Base-by-base conservation (phyloP, 768 basidiomycete species). In the Baorangia bicolor region DNA sequence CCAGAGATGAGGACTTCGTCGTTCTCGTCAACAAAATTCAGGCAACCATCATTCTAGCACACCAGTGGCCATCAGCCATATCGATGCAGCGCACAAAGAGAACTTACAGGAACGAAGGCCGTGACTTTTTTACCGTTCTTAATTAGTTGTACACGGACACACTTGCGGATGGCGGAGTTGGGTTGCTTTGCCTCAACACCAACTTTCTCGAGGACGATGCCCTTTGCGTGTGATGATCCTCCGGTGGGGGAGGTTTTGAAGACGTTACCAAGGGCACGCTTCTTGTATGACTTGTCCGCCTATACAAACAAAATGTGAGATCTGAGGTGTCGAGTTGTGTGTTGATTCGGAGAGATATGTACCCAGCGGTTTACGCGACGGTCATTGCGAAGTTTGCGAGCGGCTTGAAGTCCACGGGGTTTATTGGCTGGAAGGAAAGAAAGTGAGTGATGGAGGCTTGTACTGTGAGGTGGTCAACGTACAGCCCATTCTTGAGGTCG, bases 101-200 rank as follows among this genome's bases (percentile, higher is more conserved):
- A 41, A 84, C 92, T 64, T 68, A 92, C 92, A 59, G 96, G 96
- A 38, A 98, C 97, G 88, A 99, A 99, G 70, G 97, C 97, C 61
- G 96, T 98, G 73, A 99, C 96, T 76, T 98, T 98, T 89, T 99
- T 99, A 64, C 97, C 97, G 81, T 99, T 99, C 86, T 99, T 99
- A 77, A 99, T 98, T 66, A 99, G 83, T 71, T 99, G 97, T 60
- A 99, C 97, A 80, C 97, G 94, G 65, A 99, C 97, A 81, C 97
- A 99, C 77, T 99, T 99, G 77, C 97, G 94, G 77, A 99, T 98
- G 74, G 97, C 97, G 73, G 97, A 99, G 85, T 99, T 99, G 79
- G 97, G 97, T 77, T 99, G 97, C 80, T 99, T 99, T 73, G 97
- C 96, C 81, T 99, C 97, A 62, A 99, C 96, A 73, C 97, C 97